These are phyloP conservation scores for Entophlyctis helioformis DNA, from an alignment of 192 early-diverging fungal species.

Conservation along the genomic window DNA sequence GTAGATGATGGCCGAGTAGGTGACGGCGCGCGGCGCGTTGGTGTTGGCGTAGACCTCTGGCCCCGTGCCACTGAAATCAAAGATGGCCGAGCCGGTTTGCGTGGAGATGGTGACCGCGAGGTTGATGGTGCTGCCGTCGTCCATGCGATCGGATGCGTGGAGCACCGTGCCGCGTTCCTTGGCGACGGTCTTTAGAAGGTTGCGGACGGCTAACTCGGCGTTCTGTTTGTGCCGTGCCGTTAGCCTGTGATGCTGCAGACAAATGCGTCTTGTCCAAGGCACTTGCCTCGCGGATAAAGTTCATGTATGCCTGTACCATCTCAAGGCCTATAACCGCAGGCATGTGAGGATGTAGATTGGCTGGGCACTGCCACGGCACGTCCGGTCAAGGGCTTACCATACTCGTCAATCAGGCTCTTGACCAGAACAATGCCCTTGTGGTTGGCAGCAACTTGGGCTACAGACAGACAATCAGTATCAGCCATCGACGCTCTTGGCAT, in stretches of 20 bases:
- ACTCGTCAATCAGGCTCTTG: constrained; percentile 68
- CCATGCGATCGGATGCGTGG: constrained; percentile 65
- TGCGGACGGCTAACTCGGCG: constrained; percentile 73
- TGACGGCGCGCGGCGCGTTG: constrained; percentile 61
- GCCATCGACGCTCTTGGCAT: neutral
- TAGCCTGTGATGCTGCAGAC: neutral
- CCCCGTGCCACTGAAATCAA: constrained; percentile 91
- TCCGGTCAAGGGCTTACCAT: constrained; percentile 15
- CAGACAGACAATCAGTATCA: neutral
- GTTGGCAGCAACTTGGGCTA: constrained; percentile 94
- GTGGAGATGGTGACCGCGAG: constrained; percentile 62
- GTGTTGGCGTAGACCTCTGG: constrained; percentile 78
- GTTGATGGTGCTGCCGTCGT: constrained; percentile 77
- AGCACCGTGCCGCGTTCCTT: constrained; percentile 23
- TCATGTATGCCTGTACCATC: constrained; percentile 93
- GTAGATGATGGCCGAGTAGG: constrained; percentile 92
- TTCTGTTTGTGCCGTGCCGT: constrained; percentile 25
- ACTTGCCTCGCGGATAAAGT: constrained; percentile 56
- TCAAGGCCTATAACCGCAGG: constrained; percentile 27
- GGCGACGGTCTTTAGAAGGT: constrained; percentile 55
- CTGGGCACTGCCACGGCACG: neutral
- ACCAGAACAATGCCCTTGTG: constrained; percentile 82
- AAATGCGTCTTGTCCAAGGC: neutral
- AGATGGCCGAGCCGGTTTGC: constrained; percentile 59
- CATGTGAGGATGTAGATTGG: neutral